Base-by-base conservation (phyloP, 2,329 filamentous ascomycete species). In the Trichoderma sp. region DNA sequence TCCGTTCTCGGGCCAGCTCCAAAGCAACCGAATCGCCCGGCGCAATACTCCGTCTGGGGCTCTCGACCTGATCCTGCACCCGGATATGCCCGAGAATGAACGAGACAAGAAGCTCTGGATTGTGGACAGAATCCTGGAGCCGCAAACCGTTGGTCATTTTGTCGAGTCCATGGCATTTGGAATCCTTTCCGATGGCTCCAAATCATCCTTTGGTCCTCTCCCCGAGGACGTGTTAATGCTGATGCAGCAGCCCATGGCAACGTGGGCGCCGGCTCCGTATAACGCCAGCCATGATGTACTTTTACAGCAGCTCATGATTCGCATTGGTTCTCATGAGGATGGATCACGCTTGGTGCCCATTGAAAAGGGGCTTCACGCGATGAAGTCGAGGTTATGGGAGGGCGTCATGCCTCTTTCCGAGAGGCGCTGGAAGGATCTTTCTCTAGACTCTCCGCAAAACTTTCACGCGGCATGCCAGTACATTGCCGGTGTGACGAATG, bases 361-460 rank as follows among this genome's bases (percentile, higher is more conserved):
- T 3, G 70, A 73, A 0, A 77, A 77, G 7, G 73, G 76, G 35
- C 74, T 78, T 2, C 74, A 76, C 4, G 70, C 74, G 0, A 77
- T 77, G 72, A 78, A 77, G n/a, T 73, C 73, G 11, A 69, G 75
- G 7, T 24, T 77, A 0, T 78, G 75, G 76, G 75, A 76, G 13
- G 76, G 76, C 3, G 47, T 77, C 0, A 60, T 72, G 5, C 76
- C 76, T 2, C 57, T 78, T 19, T 76, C 76, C 0, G 74, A 76
- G 27, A 70, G 74, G 14, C 70, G 73, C 27, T 78, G 76, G 76
- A 57, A 70, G 1, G 73, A 77, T 0, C 16, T 75, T 29, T 52
- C 68, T 0, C 72, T 78, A 0, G 74, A 77, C 21, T 61, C 73
- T 0, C 71, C 70, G 0, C 53, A 71, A 0, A 75, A 74, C 16